Conservation (phyloP, 208 protist species). For the Tritrichomonas foetus region DNA sequence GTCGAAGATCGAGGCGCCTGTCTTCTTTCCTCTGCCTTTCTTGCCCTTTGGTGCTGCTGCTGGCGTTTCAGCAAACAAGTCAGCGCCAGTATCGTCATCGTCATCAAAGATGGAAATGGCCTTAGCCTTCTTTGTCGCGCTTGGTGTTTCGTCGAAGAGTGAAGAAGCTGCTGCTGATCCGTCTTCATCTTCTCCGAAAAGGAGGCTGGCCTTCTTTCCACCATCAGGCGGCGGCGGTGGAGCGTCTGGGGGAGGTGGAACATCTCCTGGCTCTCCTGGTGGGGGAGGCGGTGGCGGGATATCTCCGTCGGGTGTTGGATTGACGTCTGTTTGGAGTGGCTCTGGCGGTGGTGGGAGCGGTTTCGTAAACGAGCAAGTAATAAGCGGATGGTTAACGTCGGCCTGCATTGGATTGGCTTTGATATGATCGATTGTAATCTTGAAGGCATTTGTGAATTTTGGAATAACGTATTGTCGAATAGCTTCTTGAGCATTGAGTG, state of each 20-base stretch:
- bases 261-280: not conserved
- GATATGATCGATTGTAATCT: not conserved
- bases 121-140: not conserved
- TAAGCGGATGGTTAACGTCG: not conserved
- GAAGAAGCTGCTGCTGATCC: not conserved
- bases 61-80: not conserved
- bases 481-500: not conserved
- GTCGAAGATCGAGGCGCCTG: not conserved
- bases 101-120: not conserved
- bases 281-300: not conserved
- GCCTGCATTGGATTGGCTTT: not conserved
- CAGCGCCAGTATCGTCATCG: not conserved
- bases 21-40: not conserved
- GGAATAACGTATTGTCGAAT: not conserved
- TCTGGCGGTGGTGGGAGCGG: not conserved
- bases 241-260: not conserved
- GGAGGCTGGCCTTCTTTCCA: not conserved
- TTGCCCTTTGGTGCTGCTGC: not conserved
- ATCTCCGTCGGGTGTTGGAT: not conserved
- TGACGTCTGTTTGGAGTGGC: too few relatives aligned
- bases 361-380: not conserved
- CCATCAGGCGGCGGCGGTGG: not conserved
- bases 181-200: not conserved
- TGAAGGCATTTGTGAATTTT: not conserved
- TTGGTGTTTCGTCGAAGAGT: not conserved